A percentile compares a stretch with the other conserved stretches of the same genome.
Conservation (phyloP, 805 yeast genomes). For the Metschnikowia chrysomelidarum region DNA sequence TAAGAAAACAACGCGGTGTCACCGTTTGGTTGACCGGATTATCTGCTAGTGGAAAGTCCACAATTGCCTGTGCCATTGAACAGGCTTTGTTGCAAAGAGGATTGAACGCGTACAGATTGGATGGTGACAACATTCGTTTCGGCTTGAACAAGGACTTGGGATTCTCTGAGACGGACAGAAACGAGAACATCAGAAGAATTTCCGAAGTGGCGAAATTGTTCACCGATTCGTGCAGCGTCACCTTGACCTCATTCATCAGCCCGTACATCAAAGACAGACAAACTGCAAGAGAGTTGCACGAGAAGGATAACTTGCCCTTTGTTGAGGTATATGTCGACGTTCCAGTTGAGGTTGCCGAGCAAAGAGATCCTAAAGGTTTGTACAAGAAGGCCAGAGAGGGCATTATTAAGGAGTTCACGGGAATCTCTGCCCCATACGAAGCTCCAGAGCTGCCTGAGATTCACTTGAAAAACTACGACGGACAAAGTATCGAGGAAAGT, state of each 20-base stretch:
- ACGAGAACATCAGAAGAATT: constrained; percentile 92
- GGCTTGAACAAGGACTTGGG: constrained; percentile 96
- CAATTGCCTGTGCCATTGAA: constrained; percentile 93
- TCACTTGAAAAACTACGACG: constrained; percentile 66
- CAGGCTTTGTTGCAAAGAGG: constrained; percentile 70
- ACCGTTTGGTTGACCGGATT: constrained; percentile 96
- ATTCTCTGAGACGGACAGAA: constrained; percentile 85
- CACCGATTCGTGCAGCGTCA: constrained; percentile 86
- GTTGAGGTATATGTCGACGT: constrained; percentile 92
- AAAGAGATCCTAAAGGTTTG: constrained; percentile 96
- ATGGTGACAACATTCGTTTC: constrained; percentile 92
- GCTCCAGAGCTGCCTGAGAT: constrained; percentile 85
- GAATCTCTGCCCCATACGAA: constrained; percentile 94
- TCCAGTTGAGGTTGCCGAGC: constrained; percentile 91
- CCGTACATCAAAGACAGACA: constrained; percentile 87
- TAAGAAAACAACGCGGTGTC: constrained; percentile 80
- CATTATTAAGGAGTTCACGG: constrained; percentile 89
- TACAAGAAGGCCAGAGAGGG: constrained; percentile 98
- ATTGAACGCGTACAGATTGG: constrained; percentile 79
- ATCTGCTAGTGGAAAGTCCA: constrained; percentile 92
- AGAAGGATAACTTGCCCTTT: constrained; percentile 71
- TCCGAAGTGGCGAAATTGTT: constrained; percentile 92
- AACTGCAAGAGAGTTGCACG: constrained; percentile 82
- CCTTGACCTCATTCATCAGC: constrained; percentile 89
- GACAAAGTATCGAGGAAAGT: constrained; percentile 73